These are phyloP conservation scores for Cladorrhinum samala DNA, from an alignment of 495 filamentous ascomycete species.

Conservation along the genomic window DNA sequence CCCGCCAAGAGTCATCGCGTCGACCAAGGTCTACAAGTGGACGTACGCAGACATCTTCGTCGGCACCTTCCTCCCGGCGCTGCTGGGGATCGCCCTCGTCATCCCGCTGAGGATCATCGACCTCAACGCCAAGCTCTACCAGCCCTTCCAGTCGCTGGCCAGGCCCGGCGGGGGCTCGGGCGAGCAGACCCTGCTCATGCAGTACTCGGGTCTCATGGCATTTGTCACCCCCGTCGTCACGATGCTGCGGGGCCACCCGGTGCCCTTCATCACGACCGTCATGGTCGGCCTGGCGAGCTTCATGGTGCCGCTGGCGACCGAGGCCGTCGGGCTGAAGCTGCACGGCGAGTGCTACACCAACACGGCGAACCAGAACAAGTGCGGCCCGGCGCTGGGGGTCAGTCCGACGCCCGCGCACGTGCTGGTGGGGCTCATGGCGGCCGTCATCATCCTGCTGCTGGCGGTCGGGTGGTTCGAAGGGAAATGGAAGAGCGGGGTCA, in stretches of 20 bases:
- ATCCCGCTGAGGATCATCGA: slow-evolving; percentile 33
- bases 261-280: slow-evolving; percentile 28
- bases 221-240: slow-evolving; percentile 20
- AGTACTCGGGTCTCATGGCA: slow-evolving; percentile 23
- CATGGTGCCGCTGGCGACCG: slow-evolving; percentile 28
- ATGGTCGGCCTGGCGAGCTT: slow-evolving; percentile 24
- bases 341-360: slow-evolving; percentile 26
- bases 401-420: slow-evolving; percentile 19
- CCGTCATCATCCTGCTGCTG: slow-evolving; percentile 20
- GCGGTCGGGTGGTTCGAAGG: slow-evolving; percentile 18
- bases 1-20: slow-evolving; percentile 10
- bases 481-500: slow-evolving; percentile 24
- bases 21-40: slow-evolving; percentile 18
- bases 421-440: slow-evolving; percentile 22
- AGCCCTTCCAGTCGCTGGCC: slow-evolving; percentile 32
- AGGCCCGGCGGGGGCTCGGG: slow-evolving; percentile 11
- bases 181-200: slow-evolving; percentile 21
- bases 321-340: slow-evolving; percentile 32
- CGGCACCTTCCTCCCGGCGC: slow-evolving; percentile 31
- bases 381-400: slow-evolving; percentile 29
- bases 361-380: slow-evolving; percentile 14
- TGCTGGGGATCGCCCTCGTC: slow-evolving; percentile 25
- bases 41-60: slow-evolving; percentile 27
- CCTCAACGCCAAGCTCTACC: slow-evolving; percentile 33
- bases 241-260: slow-evolving; percentile 21